Conservation (phyloP, 1,284 basidiomycete species). For the Boletus sp. region DNA sequence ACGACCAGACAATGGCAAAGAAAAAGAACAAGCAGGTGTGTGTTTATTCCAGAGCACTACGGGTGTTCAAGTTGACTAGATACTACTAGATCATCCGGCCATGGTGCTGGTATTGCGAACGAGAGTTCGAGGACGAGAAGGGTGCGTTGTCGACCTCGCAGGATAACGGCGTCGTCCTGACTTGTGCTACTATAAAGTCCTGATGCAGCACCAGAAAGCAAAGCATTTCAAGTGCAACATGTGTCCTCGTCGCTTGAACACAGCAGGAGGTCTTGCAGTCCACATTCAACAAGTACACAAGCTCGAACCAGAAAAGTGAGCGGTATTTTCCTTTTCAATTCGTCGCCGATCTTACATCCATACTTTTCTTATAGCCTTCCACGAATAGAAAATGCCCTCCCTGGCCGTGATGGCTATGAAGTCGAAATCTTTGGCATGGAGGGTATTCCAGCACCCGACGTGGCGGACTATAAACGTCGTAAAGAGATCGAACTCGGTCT, state of each 20-base stretch:
- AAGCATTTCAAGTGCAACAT: constrained; percentile 98
- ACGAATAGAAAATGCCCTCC: constrained; percentile 93
- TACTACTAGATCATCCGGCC: constrained; percentile 76
- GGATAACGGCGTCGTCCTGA: background rate
- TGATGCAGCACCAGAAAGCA: constrained; percentile 98
- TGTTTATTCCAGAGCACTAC: constrained; percentile 10
- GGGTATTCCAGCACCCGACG: constrained; percentile 90
- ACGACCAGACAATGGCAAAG: constrained; percentile 57
- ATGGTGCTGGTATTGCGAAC: constrained; percentile 99
- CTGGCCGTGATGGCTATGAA: constrained; percentile 95
- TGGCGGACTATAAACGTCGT: constrained; percentile 91
- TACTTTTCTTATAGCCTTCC: constrained; percentile 46
- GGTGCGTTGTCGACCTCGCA: constrained; percentile 43
- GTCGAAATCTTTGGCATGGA: constrained; percentile 99
- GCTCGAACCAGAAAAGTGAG: constrained; percentile 92
- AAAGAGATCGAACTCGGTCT: constrained; percentile 91
- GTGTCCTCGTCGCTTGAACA: constrained; percentile 93
- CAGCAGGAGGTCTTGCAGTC: constrained; percentile 96
- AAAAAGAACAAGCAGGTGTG: constrained; percentile 77
- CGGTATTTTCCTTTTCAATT: constrained; percentile 12
- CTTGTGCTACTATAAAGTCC: constrained; percentile 50
- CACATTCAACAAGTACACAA: constrained; percentile 99
- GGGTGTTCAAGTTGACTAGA: background rate
- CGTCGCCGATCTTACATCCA: constrained; percentile 7
- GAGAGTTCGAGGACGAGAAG: constrained; percentile 97